Base-by-base conservation (phyloP, 805 yeast genomes). In the Candida montana region DNA sequence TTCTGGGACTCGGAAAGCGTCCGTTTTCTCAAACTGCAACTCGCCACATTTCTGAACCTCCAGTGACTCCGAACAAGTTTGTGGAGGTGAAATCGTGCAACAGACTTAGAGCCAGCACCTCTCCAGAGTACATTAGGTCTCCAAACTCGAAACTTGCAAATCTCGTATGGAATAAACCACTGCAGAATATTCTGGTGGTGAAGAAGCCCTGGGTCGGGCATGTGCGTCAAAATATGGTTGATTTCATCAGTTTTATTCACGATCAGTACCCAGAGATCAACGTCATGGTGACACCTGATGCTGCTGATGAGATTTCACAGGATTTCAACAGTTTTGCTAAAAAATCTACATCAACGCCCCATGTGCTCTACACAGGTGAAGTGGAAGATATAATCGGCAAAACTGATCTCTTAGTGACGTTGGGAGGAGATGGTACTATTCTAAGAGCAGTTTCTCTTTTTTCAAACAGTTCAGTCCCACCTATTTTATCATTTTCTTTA, bases 381-480 rank as follows among this genome's bases (percentile, higher is more conserved):
- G 61, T 61, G 15, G 63, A 67, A 10, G 83, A 79, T 9, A 76
- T 88, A 33, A 71, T 77, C 2, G 52, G 67, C 10, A 84, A 79
- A 51, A 76, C 95, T 0, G 98, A 90, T 56, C 61, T 90, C 33
- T 65, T 90, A 30, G 89, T 90, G 8, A 84, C 96, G 0, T 62
- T 90, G 31, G 98, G 98, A n/a, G 98, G 98, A 16, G 98, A 90
- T 61, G 98, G 98, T 5, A 90, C 97, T 0, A 87, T 88, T 41
- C 62, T 90, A 33, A 74, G 90, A 41, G 95, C 91, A 0, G 91
- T 88, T 0, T 79, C 93, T 5, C 67, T 79, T 52, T 90, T 90
- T 57, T 78, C 82, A 41, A 77, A 79, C 54, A 70, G 70, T 9
- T 69, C 67, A 26, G 93, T 87, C 4, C 98, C 98, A 2, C 98